Conservation (phyloP, 1,139 yeast species). For the Spathaspora sp. region DNA sequence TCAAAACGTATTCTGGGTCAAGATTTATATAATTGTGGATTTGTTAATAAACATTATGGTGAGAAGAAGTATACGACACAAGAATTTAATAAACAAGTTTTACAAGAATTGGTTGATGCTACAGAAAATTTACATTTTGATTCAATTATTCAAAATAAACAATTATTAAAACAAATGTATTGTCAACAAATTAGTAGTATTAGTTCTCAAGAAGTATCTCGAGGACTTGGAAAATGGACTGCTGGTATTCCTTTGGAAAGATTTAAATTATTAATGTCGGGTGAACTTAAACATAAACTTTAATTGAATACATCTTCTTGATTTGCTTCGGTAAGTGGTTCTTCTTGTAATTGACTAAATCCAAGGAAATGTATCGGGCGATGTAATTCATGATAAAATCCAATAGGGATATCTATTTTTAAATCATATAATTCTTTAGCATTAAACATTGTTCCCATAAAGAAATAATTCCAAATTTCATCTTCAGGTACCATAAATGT, state of each 20-base stretch:
- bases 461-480: slow-evolving; percentile 87
- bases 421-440: slow-evolving; percentile 57
- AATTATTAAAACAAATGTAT: slow-evolving; percentile 49
- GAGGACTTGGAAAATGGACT: slow-evolving; percentile 69
- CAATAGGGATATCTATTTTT: slow-evolving; percentile 75
- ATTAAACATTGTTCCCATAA: slow-evolving; percentile 84
- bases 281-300: slow-evolving; percentile 57
- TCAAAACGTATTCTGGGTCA: slow-evolving; percentile 63
- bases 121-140: slow-evolving; percentile 53
- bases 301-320: slow-evolving; percentile 72
- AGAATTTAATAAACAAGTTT: slow-evolving; percentile 56
- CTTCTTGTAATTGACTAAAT: slow-evolving; percentile 66
- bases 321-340: slow-evolving; percentile 59
- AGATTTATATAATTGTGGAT: slow-evolving; percentile 57
- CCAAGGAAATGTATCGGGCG: slow-evolving; percentile 85
- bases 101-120: slow-evolving; percentile 45
- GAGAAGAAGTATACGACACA: slow-evolving; percentile 51
- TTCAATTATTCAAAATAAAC: slow-evolving; percentile 63
- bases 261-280: slow-evolving; percentile 54
- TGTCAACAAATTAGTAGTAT: slow-evolving; percentile 47
- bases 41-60: slow-evolving; percentile 55
- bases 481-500: slow-evolving; percentile 85
- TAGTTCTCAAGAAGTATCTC: slow-evolving; percentile 61
- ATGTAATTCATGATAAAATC: slow-evolving; percentile 82
- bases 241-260: slow-evolving; percentile 72